Conservation (phyloP, 129 eudicot genomes). For the Pseudognaphalium luteoalbum region DNA sequence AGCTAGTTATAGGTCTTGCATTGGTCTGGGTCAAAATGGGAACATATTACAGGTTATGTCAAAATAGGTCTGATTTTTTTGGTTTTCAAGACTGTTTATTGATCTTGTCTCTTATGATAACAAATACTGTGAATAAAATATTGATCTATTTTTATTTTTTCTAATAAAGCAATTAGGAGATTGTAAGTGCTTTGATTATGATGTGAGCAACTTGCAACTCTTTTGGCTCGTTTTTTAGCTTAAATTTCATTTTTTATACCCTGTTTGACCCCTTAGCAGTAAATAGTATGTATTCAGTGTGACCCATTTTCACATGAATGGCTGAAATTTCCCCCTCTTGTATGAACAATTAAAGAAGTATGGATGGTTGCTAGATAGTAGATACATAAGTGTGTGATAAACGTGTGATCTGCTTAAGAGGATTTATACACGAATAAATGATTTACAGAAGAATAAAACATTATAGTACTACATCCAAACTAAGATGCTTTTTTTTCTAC, state of each 20-base stretch:
- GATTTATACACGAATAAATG: background rate
- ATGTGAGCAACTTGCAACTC: background rate
- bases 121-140: background rate
- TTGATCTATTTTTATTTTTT: background rate
- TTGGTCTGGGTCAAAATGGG: background rate
- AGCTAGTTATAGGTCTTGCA: background rate
- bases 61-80: background rate
- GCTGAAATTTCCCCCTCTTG: background rate
- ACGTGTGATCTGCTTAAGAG: background rate
- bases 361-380: background rate
- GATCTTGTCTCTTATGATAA: background rate
- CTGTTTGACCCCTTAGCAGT: background rate
- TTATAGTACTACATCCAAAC: background rate
- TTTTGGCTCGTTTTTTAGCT: background rate
- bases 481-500: background rate
- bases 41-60: background rate
- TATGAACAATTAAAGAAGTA: background rate
- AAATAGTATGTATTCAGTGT: background rate
- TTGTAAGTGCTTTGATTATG: background rate
- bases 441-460: background rate
- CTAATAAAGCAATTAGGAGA: background rate
- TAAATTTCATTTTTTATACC: background rate
- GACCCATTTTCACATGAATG: background rate
- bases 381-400: background rate
- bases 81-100: background rate